These are phyloP conservation scores for Creolimax fragrantissima DNA, from an alignment of 78 protist genomes.

Conservation along the genomic window DNA sequence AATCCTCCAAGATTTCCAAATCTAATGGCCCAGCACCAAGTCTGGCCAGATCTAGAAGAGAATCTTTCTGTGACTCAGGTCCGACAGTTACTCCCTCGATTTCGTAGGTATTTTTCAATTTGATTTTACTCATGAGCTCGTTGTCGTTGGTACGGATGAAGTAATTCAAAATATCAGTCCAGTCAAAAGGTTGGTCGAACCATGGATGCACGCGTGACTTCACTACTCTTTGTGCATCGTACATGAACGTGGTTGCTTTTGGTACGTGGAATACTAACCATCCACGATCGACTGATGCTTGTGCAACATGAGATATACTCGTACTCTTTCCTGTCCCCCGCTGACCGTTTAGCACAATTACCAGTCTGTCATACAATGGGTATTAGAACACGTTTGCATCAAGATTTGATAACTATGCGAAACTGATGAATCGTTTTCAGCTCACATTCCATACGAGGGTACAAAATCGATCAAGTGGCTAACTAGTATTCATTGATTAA, in stretches of 20 bases:
- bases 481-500: too few relatives aligned
- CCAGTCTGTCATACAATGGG: too few relatives aligned
- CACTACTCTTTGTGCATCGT: neutral
- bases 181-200: neutral
- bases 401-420: too few relatives aligned
- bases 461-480: too few relatives aligned
- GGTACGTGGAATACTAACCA: neutral
- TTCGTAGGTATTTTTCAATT: neutral
- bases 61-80: neutral
- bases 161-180: neutral
- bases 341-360: neutral
- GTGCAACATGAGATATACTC: neutral
- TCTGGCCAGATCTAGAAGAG: neutral
- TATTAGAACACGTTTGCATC: too few relatives aligned
- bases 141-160: neutral
- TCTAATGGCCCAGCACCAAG: neutral
- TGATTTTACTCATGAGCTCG: neutral
- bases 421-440: too few relatives aligned
- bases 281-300: neutral
- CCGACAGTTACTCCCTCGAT: neutral
- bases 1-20: neutral
- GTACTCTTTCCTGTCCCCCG: neutral
- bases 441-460: too few relatives aligned
- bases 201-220: neutral
- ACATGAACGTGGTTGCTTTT: neutral